Evolutionary conservation across 1,139 yeast genomes (phyloP).

Genomic region (Debaryomyces sp.): DNA sequence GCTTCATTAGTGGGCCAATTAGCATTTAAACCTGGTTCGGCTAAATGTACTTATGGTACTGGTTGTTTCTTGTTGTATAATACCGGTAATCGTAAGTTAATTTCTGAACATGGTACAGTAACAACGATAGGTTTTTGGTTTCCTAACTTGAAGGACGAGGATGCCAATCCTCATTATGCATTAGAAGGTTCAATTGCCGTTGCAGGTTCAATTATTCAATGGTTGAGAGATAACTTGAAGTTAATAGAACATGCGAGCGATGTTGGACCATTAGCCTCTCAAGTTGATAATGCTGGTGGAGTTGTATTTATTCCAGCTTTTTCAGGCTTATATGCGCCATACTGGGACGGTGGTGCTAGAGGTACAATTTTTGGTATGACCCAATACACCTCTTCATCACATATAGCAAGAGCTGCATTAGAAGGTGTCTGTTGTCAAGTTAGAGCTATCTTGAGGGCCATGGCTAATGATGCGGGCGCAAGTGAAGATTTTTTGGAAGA

Average conservation of each 20-base stretch:
- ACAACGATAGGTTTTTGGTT: slow-evolving; percentile 93
- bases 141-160: slow-evolving; percentile 58
- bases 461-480: slow-evolving; percentile 80
- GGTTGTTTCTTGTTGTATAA: slow-evolving; percentile 92
- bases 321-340: slow-evolving; percentile 92
- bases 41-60: slow-evolving; percentile 97
- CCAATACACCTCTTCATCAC: slow-evolving; percentile 83
- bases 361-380: slow-evolving; percentile 94
- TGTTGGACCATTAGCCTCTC: slow-evolving; percentile 86
- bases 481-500: slow-evolving; percentile 50
- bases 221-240: slow-evolving; percentile 90
- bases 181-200: slow-evolving; percentile 96
- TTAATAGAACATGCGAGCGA: slow-evolving; percentile 82
- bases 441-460: slow-evolving; percentile 85
- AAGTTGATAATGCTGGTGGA: slow-evolving; percentile 83
- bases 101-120: slow-evolving; percentile 77
- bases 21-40: slow-evolving; percentile 81
- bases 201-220: slow-evolving; percentile 92
- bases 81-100: slow-evolving; percentile 70
- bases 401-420: slow-evolving; percentile 90
- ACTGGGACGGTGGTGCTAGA: slow-evolving; percentile 92
- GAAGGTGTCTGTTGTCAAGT: slow-evolving; percentile 97
- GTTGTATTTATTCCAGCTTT: slow-evolving; percentile 96
- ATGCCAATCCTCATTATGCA: slow-evolving; percentile 77
- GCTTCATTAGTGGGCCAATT: slow-evolving; percentile 93